Conservation (phyloP, 768 basidiomycete species). For the Hydnum rufescens region DNA sequence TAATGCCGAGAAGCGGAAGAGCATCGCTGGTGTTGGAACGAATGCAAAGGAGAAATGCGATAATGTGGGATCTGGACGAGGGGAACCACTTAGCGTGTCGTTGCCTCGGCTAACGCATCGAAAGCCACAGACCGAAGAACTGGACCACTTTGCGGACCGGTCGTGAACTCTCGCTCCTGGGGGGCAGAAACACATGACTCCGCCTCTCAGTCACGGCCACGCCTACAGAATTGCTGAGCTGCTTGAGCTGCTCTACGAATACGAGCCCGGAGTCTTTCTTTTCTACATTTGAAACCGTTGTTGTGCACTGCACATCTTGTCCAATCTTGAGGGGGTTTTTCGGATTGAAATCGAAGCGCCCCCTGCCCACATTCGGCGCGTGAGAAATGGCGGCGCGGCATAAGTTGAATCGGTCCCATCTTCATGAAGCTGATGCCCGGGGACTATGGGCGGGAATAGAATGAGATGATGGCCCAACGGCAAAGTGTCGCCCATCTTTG, state of each 20-base stretch:
- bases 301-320: conserved; percentile 27
- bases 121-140: no score
- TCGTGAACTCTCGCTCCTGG: no score
- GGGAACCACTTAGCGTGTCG: no score
- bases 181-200: conserved; percentile 43
- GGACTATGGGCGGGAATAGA: conserved; percentile 50
- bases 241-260: conserved; percentile 48
- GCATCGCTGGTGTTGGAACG: conserved; percentile 43
- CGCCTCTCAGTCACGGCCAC: conserved; percentile 34
- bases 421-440: conserved; percentile 33
- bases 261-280: conserved; percentile 44
- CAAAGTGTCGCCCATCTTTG: conserved; percentile 15
- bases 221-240: conserved; percentile 19
- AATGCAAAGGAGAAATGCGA: conserved; percentile 46
- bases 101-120: no score
- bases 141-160: background rate
- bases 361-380: conserved; percentile 66
- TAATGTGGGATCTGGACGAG: no score
- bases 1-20: conserved; percentile 74
- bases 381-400: conserved; percentile 52
- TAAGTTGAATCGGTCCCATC: conserved; percentile 59
- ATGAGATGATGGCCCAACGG: conserved; percentile 49
- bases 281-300: conserved; percentile 30
- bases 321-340: conserved; percentile 31
- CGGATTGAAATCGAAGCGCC: conserved; percentile 33